phyloP scores from a whole-genome alignment of 2,329 filamentous ascomycete species.

The Colletotrichum graminicola region DNA sequence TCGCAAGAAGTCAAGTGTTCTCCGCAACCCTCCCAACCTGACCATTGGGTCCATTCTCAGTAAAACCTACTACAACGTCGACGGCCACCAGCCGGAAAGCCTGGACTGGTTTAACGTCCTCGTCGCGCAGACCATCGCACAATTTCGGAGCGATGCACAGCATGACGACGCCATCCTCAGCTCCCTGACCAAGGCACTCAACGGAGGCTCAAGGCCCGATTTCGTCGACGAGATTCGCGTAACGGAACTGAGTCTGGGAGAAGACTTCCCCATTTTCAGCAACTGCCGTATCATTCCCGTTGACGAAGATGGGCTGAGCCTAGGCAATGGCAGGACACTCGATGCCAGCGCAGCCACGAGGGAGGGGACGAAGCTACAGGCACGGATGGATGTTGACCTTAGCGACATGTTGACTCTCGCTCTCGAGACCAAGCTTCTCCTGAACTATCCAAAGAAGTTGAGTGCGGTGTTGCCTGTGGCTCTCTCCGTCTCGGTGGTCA shows the following conservation, averaged over 20 bases:
- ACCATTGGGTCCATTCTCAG: slow-evolving; percentile 94
- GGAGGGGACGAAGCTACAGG: slow-evolving; percentile 84
- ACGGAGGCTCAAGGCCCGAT: slow-evolving; percentile 86
- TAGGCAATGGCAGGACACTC: slow-evolving; percentile 64
- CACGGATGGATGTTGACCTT: slow-evolving; percentile 95
- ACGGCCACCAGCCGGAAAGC: slow-evolving; percentile 95
- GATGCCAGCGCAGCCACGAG: slow-evolving; percentile 65
- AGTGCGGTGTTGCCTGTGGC: slow-evolving; percentile 93
- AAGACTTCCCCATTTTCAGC: slow-evolving; percentile 98
- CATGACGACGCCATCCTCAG: slow-evolving; percentile 90
- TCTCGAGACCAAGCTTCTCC: slow-evolving; percentile 90
- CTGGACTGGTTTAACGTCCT: slow-evolving; percentile 99
- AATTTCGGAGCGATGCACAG: slow-evolving; percentile 92
- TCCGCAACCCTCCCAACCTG: slow-evolving; percentile 78
- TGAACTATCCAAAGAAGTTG: slow-evolving; percentile 93
- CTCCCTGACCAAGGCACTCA: slow-evolving; percentile 86
- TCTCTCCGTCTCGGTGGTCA: slow-evolving; percentile 88
- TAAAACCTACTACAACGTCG: slow-evolving; percentile 98
- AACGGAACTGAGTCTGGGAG: slow-evolving; percentile 92
- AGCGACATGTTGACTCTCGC: slow-evolving; percentile 96
- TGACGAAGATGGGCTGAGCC: slow-evolving; percentile 77
- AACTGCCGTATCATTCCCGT: slow-evolving; percentile 97
- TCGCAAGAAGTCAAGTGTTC: slow-evolving; percentile 77
- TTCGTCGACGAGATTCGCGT: slow-evolving; percentile 95
- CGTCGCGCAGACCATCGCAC: slow-evolving; percentile 95